phyloP scores from a whole-genome alignment of 768 basidiomycete genomes.

The Xerocomellus dryophilus region DNA sequence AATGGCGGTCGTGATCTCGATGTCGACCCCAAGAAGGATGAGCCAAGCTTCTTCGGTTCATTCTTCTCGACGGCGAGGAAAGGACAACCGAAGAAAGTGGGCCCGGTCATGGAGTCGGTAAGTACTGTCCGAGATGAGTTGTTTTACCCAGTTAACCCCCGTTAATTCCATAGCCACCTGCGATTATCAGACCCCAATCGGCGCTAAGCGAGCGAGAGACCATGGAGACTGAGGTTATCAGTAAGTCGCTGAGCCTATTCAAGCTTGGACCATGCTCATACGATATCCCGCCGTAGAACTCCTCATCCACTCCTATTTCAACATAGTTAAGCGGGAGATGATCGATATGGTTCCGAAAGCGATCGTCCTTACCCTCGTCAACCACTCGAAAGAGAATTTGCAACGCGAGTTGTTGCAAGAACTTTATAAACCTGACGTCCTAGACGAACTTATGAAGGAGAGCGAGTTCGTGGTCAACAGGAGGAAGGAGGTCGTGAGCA shows the following conservation, averaged over 20 bases:
- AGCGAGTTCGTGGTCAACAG: conserved; percentile 85
- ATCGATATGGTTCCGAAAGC: conserved; percentile 99
- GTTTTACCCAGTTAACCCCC: conserved; percentile 4
- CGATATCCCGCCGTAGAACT: conserved; percentile 54
- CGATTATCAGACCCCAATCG: conserved; percentile 83
- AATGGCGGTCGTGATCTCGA: conserved; percentile 97
- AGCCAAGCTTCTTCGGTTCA: conserved; percentile 89
- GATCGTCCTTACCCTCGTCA: conserved; percentile 87
- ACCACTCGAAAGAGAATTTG: conserved; percentile 89
- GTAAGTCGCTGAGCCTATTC: conserved; percentile 47
- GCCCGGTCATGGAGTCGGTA: conserved; percentile 56
- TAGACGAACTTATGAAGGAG: conserved; percentile 94
- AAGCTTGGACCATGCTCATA: not conserved
- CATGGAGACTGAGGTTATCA: conserved; percentile 99
- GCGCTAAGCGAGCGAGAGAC: conserved; percentile 92
- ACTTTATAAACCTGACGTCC: conserved; percentile 94
- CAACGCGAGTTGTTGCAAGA: conserved; percentile 93
- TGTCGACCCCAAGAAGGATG: conserved; percentile 84
- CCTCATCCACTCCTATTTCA: conserved; percentile 95
- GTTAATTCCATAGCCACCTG: conserved; percentile 57
- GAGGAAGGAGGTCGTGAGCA: conserved; percentile 90
- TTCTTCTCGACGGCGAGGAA: conserved; percentile 80
- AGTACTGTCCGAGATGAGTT: conserved; percentile 18
- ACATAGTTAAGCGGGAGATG: conserved; percentile 98
- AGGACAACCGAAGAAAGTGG: conserved; percentile 63